Evolutionary conservation across 371 early-diverging fungal genomes (phyloP).

Genomic region (Actinomucor elegans): DNA sequence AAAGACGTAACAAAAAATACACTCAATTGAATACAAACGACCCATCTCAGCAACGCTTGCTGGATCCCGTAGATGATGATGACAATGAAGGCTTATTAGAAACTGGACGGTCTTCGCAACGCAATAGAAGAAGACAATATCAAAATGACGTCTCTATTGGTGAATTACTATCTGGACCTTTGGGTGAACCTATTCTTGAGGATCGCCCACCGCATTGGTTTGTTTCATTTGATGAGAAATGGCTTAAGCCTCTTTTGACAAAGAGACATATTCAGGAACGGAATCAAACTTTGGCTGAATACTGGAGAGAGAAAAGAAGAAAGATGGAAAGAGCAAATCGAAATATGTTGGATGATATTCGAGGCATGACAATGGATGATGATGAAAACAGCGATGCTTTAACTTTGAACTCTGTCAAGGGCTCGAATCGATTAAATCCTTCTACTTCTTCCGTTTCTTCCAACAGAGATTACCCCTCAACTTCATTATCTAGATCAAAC

Average conservation of each 20-base stretch:
- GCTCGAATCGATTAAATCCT: not conserved
- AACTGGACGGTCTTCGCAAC: constrained; percentile 18
- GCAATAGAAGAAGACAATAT: constrained; percentile 9
- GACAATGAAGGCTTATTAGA: constrained; percentile 16
- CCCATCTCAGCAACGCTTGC: not conserved
- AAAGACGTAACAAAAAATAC: constrained; percentile 7
- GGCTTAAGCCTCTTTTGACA: constrained; percentile 77
- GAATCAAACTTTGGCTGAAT: constrained; percentile 47
- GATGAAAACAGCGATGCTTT: constrained; percentile 32
- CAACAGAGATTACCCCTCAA: constrained; percentile 1
- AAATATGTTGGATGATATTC: constrained; percentile 44
- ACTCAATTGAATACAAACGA: not conserved
- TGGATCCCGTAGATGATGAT: constrained; percentile 24
- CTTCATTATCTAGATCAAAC: not conserved
- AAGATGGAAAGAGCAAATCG: constrained; percentile 51
- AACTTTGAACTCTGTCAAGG: constrained; percentile 34
- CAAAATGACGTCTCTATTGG: constrained; percentile 45
- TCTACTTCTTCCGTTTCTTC: not conserved
- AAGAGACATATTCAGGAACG: constrained; percentile 45
- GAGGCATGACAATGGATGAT: constrained; percentile 26
- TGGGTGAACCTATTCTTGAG: constrained; percentile 54
- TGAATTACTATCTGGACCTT: constrained; percentile 43
- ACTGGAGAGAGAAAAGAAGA: constrained; percentile 47
- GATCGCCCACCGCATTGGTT: constrained; percentile 78
- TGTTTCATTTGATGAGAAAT: constrained; percentile 78